Evolutionary conservation across 129 eudicot genomes (phyloP).

Genomic region (Lactuca saligna): DNA sequence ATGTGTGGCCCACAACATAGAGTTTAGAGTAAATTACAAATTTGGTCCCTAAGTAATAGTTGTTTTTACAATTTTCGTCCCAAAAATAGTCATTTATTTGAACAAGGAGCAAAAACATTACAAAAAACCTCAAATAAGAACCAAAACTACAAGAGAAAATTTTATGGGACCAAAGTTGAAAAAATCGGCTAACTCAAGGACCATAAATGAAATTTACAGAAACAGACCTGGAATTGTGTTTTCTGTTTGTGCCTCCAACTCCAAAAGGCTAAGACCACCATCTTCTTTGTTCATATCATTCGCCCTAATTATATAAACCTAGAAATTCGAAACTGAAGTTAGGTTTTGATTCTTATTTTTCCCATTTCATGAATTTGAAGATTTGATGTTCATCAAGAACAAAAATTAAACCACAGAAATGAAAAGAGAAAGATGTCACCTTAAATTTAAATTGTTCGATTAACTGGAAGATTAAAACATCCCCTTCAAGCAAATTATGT

Average conservation of each 20-base stretch:
- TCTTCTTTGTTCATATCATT: conserved; percentile 34
- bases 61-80: too few relatives aligned
- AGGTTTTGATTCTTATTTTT: neutral
- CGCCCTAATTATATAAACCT: conserved; percentile 55
- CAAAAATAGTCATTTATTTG: too few relatives aligned
- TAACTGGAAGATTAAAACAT: conserved; percentile 68
- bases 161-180: neutral
- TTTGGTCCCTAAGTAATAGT: too few relatives aligned
- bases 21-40: too few relatives aligned
- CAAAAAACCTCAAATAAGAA: too few relatives aligned
- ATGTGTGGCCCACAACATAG: too few relatives aligned
- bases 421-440: conserved; percentile 36
- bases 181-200: neutral
- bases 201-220: neutral
- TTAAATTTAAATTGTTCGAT: conserved; percentile 54
- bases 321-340: conserved; percentile 13
- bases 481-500: conserved; percentile 72
- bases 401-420: neutral
- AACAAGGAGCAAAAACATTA: too few relatives aligned
- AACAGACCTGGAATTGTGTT: conserved; percentile 22
- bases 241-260: conserved; percentile 24
- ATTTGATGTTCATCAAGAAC: neutral
- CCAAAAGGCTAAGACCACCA: conserved; percentile 39
- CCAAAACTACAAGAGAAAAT: neutral
- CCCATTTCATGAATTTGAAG: too few relatives aligned